A percentile compares a stretch with the other conserved stretches of the same genome.
These are phyloP conservation scores for Yamadazyma songkhlaensis DNA, from an alignment of 1,139 yeast genomes.

Conservation along the genomic window DNA sequence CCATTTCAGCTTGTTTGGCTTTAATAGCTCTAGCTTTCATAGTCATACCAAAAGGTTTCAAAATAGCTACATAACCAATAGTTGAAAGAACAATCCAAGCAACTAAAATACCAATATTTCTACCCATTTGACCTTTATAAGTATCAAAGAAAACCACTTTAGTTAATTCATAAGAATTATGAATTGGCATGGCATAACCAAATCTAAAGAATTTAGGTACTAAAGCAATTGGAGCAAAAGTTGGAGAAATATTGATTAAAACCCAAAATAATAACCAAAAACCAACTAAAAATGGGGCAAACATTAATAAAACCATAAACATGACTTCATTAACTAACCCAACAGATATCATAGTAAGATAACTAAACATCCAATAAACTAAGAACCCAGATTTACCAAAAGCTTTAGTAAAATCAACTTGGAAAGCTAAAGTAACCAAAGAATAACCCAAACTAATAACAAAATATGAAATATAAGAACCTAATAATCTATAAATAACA, in stretches of 20 bases:
- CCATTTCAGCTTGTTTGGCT: constrained; percentile 12
- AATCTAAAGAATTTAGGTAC: constrained; percentile 32
- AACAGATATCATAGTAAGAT: constrained; percentile 42
- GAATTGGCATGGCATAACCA: constrained; percentile 40
- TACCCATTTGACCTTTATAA: constrained; percentile 35
- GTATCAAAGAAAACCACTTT: constrained; percentile 37
- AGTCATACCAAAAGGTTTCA: constrained; percentile 23
- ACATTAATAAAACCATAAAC: constrained; percentile 29
- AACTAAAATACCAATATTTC: constrained; percentile 33
- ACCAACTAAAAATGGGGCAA: constrained; percentile 39
- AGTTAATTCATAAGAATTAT: constrained; percentile 35
- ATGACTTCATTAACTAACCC: constrained; percentile 41
- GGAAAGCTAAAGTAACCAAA: constrained; percentile 42
- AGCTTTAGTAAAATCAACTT: constrained; percentile 36
- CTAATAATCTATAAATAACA: constrained; percentile 27
- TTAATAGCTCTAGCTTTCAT: constrained; percentile 25
- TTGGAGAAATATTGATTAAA: constrained; percentile 34
- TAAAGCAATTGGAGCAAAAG: constrained; percentile 36
- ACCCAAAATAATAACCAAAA: constrained; percentile 46
- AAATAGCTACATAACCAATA: constrained; percentile 40
- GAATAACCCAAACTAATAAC: constrained; percentile 37
- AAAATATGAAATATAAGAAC: constrained; percentile 31
- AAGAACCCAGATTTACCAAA: constrained; percentile 43
- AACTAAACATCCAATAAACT: constrained; percentile 44
- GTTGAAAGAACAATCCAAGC: constrained; percentile 33